Evolutionary conservation across 129 eudicot genomes (phyloP), one percentile per base, ranked within the genome.

Genomic region (Cynara cardunculus): DNA sequence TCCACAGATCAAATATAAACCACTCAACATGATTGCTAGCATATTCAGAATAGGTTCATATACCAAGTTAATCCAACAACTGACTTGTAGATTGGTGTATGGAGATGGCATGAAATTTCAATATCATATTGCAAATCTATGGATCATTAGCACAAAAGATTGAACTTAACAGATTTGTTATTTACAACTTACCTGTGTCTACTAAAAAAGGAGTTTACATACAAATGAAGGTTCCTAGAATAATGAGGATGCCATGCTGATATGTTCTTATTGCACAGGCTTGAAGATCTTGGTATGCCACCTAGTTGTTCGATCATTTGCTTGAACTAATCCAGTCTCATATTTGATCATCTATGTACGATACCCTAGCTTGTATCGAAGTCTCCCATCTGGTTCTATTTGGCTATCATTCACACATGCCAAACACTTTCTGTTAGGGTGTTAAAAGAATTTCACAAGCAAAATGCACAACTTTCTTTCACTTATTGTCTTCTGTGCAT

Each of bases 261-360:
- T 49, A 6, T 24, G 21, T 71, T 53, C 49, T 44, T 78, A 78
- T 37, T 65, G 62, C 75, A 56, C 32, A 24, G 18, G 34, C 53
- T 46, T 70, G 35, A 79, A 30, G 30, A 69, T 69, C 8, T 79
- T 61, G 71, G 56, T 35, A 46, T 18, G 44, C 21, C 66, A 16
- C 18, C 71, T 14, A 53, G 18, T 12, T 72, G 64, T 72, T 59
- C 22, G 28, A 56, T 80, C 77, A 18, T 65, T 65, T 56, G 77
- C 68, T 84, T 69, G 65, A 72, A 85, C 64, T 83, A 86, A 34
- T 35, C 3, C 18, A 27, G 21, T 74, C 53, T 65, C 30, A 7
- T 70, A 69, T 28, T 69, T 28, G 16, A 7, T 69, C 32, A 5
- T 79, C 32, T 80, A 35, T 80, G 31, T 27, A 32, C 75, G 39